phyloP scores from a whole-genome alignment of 1,284 basidiomycete genomes.

The Ustilago cynodontis region DNA sequence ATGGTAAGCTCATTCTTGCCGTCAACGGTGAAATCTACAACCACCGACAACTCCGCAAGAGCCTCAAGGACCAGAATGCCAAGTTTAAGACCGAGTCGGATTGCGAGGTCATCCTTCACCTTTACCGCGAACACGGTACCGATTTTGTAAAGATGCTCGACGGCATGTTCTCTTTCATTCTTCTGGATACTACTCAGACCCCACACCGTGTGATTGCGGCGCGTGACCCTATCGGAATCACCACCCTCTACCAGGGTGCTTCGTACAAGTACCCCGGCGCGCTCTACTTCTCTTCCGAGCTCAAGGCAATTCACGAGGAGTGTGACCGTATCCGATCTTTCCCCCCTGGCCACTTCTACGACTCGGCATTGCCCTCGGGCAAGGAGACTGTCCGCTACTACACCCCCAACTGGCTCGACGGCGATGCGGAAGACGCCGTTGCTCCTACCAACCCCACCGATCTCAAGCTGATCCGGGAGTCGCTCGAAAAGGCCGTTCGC shows the following conservation, averaged over 20 bases:
- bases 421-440: slow-evolving; percentile 73
- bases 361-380: slow-evolving; percentile 63
- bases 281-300: slow-evolving; percentile 93
- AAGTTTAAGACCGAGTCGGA: slow-evolving; percentile 98
- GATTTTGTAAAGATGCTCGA: slow-evolving; percentile 77
- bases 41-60: slow-evolving; percentile 84
- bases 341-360: slow-evolving; percentile 89
- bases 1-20: slow-evolving; percentile 85
- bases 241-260: slow-evolving; percentile 97
- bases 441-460: slow-evolving; percentile 80
- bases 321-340: slow-evolving; percentile 96
- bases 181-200: slow-evolving; percentile 90
- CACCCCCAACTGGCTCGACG: slow-evolving; percentile 69
- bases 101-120: slow-evolving; percentile 90
- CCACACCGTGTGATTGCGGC: slow-evolving; percentile 93
- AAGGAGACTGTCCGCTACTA: slow-evolving; percentile 70
- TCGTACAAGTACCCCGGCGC: slow-evolving; percentile 85
- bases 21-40: slow-evolving; percentile 99
- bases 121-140: slow-evolving; percentile 70
- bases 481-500: slow-evolving; percentile 90
- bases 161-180: slow-evolving; percentile 98
- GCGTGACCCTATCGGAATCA: slow-evolving; percentile 97
- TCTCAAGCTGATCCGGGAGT: slow-evolving; percentile 75
- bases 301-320: slow-evolving; percentile 91
- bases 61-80: slow-evolving; percentile 74